Base-by-base conservation (phyloP, 495 filamentous ascomycete genomes). In the Clavariopsis aquatica region DNA sequence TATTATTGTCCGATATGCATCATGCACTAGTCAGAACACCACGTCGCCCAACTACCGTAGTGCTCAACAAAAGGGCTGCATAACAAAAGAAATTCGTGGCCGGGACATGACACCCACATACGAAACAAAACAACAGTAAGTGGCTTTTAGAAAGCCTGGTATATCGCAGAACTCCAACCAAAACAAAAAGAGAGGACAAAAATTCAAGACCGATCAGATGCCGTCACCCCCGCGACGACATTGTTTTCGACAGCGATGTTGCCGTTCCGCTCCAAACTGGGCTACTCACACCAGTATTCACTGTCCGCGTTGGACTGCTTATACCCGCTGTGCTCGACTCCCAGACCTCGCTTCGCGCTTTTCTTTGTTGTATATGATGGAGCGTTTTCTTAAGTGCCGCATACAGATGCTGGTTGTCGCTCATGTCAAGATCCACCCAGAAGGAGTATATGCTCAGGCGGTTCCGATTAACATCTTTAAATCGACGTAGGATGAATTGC, bases 341-440 rank as follows among this genome's bases (percentile, higher is more conserved):
- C 63, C 63, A 66, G 22, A 68, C 60, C 29, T 68, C 59, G 34
- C 65, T 68, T 54, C 65, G 26, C 23, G 65, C 65, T 31, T 68
- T 68, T 15, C 60, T 19, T 22, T 68, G 65, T 28, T 68, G 65
- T 19, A 68, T 64, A 31, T 68, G 65, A 17, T 31, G 17, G 12
- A 68, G 29, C 13, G 65, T 68, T 53, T 68, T 68, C 49, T 68
- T 68, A 7, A 68, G 38, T 34, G 65, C 65, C 1, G 65, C 65
- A 36, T 68, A 68, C 24, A 68, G 49, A 34, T 68, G 65, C 28
- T 53, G 43, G 54, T 68, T 68, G 31, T 68, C 65, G 46, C 52
- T 38, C 65, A 68, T 68, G 26, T 68, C 65, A 22, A 68, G 65
- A 28, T 68, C 65, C 0, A 68, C 65, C 65, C 65, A 68, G 49